phyloP scores from a whole-genome alignment of 148 eudicot species.

The Euryodendron excelsum region DNA sequence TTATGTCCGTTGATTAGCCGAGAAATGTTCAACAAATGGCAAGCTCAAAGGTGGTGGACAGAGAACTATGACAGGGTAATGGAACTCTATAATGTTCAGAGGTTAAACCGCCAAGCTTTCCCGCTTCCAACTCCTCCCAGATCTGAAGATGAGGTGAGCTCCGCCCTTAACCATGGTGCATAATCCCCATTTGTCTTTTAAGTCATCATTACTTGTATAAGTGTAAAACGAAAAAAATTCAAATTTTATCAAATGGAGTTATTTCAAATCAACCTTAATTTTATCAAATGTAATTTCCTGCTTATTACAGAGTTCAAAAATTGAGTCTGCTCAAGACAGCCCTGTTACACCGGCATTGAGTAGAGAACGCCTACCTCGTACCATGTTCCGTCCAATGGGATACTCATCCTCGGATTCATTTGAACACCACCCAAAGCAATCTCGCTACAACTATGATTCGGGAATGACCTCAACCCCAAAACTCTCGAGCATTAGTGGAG shows the following conservation, averaged over 20 bases:
- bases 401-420: constrained; percentile 88
- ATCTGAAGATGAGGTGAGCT: constrained; percentile 74
- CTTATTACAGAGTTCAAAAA: constrained; percentile 56
- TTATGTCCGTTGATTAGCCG: constrained; percentile 58
- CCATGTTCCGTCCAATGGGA: constrained; percentile 55
- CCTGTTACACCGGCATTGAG: constrained; percentile 84
- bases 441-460: constrained; percentile 55
- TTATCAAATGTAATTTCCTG: background rate
- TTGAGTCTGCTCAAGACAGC: constrained; percentile 58
- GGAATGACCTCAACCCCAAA: constrained; percentile 77
- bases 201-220: background rate
- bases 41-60: constrained; percentile 99
- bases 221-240: background rate
- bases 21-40: constrained; percentile 87
- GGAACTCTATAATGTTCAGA: constrained; percentile 94
- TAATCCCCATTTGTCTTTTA: background rate
- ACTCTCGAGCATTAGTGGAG: constrained; percentile 74
- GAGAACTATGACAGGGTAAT: constrained; percentile 87
- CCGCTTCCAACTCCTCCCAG: constrained; percentile 74
- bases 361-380: constrained; percentile 69
- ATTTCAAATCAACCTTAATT: background rate
- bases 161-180: background rate
- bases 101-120: constrained; percentile 79
- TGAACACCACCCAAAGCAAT: constrained; percentile 66
- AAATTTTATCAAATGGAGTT: background rate